Evolutionary conservation across 2,329 filamentous ascomycete species (phyloP).

Genomic region (Helicocarpus griseus): DNA sequence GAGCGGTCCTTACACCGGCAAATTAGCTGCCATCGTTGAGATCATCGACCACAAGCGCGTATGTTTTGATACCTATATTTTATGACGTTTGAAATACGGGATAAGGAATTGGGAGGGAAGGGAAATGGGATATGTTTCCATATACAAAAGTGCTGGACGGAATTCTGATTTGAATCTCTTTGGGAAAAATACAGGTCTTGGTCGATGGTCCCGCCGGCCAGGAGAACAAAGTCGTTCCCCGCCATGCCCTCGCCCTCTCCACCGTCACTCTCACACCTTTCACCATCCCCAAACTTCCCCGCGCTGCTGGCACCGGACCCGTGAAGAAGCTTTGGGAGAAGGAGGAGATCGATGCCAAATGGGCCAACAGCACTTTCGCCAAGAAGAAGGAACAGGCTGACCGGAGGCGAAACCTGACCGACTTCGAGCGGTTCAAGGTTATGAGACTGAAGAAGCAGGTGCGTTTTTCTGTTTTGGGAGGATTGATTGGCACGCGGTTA

Average conservation of each 20-base stretch:
- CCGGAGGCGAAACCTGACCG: slow-evolving; percentile 82
- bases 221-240: slow-evolving; percentile 68
- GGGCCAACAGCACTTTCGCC: slow-evolving; percentile 82
- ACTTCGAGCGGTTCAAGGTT: slow-evolving; percentile 99
- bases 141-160: slow-evolving; percentile 3
- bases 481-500: not conserved
- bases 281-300: slow-evolving; percentile 75
- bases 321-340: slow-evolving; percentile 88
- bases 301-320: slow-evolving; percentile 68
- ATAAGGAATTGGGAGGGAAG: not conserved
- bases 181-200: slow-evolving; percentile 59
- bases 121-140: not conserved
- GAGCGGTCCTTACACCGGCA: slow-evolving; percentile 69
- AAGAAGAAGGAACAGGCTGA: slow-evolving; percentile 82
- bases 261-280: slow-evolving; percentile 83
- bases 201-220: slow-evolving; percentile 87
- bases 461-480: slow-evolving; percentile 25
- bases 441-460: slow-evolving; percentile 99
- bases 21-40: slow-evolving; percentile 90
- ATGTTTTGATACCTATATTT: slow-evolving; percentile 44
- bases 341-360: slow-evolving; percentile 84
- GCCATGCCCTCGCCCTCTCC: slow-evolving; percentile 75
- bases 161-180: slow-evolving; percentile 1
- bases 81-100: too few relatives aligned
- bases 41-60: slow-evolving; percentile 99